Percentiles rank a stretch among this genome's conserved stretches.
Conservation (phyloP, 345 rosid genomes). For the Reutealis trisperma region DNA sequence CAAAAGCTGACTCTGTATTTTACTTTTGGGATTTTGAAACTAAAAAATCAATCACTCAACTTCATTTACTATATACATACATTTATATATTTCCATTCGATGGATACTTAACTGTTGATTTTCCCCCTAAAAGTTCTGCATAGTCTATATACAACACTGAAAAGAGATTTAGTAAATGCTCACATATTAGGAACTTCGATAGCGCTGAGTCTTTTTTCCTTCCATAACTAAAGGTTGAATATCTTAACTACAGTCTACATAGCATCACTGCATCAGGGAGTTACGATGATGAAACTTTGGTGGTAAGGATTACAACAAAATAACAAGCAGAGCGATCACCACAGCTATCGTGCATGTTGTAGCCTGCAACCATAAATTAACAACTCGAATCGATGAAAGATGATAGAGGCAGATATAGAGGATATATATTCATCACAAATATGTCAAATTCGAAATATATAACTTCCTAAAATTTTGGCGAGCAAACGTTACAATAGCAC, state of each 20-base stretch:
- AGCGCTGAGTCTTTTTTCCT: background rate
- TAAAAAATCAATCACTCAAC: background rate
- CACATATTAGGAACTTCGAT: background rate
- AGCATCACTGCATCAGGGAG: background rate
- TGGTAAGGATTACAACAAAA: constrained; percentile 42
- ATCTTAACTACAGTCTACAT: constrained; percentile 3
- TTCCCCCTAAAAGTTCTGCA: background rate
- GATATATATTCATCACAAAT: background rate
- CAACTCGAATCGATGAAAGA: background rate
- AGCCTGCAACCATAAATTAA: constrained; percentile 60
- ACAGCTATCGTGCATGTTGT: constrained; percentile 59
- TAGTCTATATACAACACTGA: constrained; percentile 24
- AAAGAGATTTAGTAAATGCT: background rate
- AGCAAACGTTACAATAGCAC: background rate
- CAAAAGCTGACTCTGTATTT: background rate
- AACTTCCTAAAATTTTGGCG: background rate
- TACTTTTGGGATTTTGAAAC: background rate
- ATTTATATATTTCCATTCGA: constrained; percentile 8
- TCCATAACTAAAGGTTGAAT: background rate
- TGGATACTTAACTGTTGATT: constrained; percentile 3
- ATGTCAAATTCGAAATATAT: background rate
- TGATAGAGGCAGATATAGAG: background rate
- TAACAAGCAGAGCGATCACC: constrained; percentile 44
- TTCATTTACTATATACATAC: background rate
- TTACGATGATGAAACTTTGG: background rate